A percentile compares a stretch with the other conserved stretches of the same genome.
Evolutionary conservation across 1,284 basidiomycete genomes (phyloP).

Genomic region (Boletellus deceptivus): DNA sequence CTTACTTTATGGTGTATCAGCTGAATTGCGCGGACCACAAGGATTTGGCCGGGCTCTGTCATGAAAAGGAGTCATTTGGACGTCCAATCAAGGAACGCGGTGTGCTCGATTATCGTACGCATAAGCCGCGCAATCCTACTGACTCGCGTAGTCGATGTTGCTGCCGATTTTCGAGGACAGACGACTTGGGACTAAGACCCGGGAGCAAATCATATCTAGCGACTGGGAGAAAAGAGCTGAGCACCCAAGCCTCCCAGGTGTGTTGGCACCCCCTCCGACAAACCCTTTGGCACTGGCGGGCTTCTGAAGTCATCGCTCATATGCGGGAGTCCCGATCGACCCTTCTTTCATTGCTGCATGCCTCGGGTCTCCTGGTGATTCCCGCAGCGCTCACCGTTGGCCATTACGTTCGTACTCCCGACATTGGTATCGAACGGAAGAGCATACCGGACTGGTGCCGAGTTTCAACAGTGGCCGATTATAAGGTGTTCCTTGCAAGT

Average conservation of each 20-base stretch:
- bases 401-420: constrained; percentile 94
- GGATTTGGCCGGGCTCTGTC: constrained; percentile 84
- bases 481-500: constrained; percentile 46
- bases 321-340: constrained; percentile 96
- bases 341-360: constrained; percentile 88
- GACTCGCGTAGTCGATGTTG: constrained; percentile 73
- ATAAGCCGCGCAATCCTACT: background rate
- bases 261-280: constrained; percentile 14
- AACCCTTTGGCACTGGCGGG: background rate
- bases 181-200: constrained; percentile 34
- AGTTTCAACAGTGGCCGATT: constrained; percentile 93
- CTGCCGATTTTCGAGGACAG: constrained; percentile 88
- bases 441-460: constrained; percentile 88
- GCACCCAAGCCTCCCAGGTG: constrained; percentile 70
- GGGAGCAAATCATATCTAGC: constrained; percentile 78
- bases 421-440: constrained; percentile 96
- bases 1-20: constrained; percentile 94
- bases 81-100: constrained; percentile 89
- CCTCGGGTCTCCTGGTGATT: constrained; percentile 76
- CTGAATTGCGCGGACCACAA: constrained; percentile 95
- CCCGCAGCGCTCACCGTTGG: constrained; percentile 93
- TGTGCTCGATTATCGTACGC: constrained; percentile 46
- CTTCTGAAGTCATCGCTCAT: constrained; percentile 83
- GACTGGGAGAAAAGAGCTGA: constrained; percentile 76
- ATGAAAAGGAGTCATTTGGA: constrained; percentile 96